Evolutionary conservation across 306 rosid genomes (phyloP), one percentile per base, ranked within the genome.

Genomic region (Ammopiptanthus mongolicus): DNA sequence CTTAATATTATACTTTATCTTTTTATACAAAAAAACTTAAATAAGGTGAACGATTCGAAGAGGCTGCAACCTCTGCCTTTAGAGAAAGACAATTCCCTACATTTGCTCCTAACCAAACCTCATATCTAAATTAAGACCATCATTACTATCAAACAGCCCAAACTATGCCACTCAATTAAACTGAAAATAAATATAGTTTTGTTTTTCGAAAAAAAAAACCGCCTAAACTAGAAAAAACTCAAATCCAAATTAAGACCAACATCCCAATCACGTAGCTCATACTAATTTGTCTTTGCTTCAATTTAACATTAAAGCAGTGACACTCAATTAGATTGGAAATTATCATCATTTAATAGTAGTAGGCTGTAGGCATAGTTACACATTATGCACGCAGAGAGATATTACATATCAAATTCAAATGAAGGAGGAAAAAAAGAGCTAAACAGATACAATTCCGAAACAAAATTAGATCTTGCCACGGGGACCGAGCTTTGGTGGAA

Each of bases 401-500:
- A n/a, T n/a, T n/a, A 79, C 57, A 77, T 81, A 76, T 80, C 77
- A 74, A 70, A 68, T 37, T 77, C 59, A 19, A 84, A 86, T 84
- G 83, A 86, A 91, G 31, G 10, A 8, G 4, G 8, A 8, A 21
- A 31, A 13, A 42, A 39, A 15, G 44, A 44, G 47, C 19, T 34
- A 17, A 10, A 75, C 21, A 42, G 48, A 52, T 29, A 66, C 59
- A 76, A 65, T 25, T 72, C 34, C 8, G 22, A 21, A 71, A 60
- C 55, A 19, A 55, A 82, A 15, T 89, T 86, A 95, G 91, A 95
- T 79, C 89, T 90, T 95, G 91, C 86, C 97, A 71, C 99, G 97
- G 0, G 99, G 99, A 14, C 97, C 97, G 0, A 56, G 87, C 88
- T 85, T 71, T 8, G 99, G 97, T 57, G 99, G 97, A 31, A 88